Conservation (phyloP, 1,284 basidiomycete species). For the Pascua guehoae region DNA sequence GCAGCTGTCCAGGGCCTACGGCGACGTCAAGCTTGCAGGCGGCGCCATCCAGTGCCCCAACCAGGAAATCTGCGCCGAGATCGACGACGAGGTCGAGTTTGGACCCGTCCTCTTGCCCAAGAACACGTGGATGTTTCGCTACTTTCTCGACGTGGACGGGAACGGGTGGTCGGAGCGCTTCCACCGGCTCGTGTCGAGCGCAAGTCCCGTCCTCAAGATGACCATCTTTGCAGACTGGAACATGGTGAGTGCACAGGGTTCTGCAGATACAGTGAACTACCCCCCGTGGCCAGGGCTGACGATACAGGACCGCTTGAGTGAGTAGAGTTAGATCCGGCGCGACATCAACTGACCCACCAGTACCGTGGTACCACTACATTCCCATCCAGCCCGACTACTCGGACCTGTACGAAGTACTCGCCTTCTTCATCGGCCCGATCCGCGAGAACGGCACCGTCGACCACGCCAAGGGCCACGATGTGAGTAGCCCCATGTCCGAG, state of each 20-base stretch:
- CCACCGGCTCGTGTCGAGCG: slow-evolving; percentile 50
- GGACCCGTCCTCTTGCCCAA: slow-evolving; percentile 51
- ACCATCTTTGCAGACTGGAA: slow-evolving; percentile 52
- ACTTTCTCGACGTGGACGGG: slow-evolving; percentile 53
- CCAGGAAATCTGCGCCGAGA: slow-evolving; percentile 33
- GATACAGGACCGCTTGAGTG: slow-evolving; percentile 18
- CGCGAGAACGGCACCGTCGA: slow-evolving; percentile 41
- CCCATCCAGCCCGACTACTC: slow-evolving; percentile 52
- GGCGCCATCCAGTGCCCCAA: slow-evolving; percentile 32
- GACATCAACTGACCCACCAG: slow-evolving; percentile 14
- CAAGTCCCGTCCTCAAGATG: slow-evolving; percentile 49
- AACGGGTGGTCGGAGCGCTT: slow-evolving; percentile 68
- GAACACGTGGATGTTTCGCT: slow-evolving; percentile 55
- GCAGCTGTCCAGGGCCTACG: slow-evolving; percentile 43
- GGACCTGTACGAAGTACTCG: slow-evolving; percentile 53
- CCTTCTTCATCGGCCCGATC: slow-evolving; percentile 50
- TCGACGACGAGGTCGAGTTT: slow-evolving; percentile 50
- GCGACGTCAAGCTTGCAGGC: slow-evolving; percentile 49
- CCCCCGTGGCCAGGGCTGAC: slow-evolving; percentile 5
- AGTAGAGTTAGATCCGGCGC: neutral
- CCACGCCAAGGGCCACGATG: slow-evolving; percentile 40
- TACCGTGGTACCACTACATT: slow-evolving; percentile 51
- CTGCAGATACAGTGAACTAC: no score
- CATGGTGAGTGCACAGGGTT: slow-evolving; percentile 29
- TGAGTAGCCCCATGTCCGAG: no score